Percentiles rank a stretch among this genome's conserved stretches.
Conservation (phyloP, 2,329 filamentous ascomycete species). For the Celoporthe dispersa region DNA sequence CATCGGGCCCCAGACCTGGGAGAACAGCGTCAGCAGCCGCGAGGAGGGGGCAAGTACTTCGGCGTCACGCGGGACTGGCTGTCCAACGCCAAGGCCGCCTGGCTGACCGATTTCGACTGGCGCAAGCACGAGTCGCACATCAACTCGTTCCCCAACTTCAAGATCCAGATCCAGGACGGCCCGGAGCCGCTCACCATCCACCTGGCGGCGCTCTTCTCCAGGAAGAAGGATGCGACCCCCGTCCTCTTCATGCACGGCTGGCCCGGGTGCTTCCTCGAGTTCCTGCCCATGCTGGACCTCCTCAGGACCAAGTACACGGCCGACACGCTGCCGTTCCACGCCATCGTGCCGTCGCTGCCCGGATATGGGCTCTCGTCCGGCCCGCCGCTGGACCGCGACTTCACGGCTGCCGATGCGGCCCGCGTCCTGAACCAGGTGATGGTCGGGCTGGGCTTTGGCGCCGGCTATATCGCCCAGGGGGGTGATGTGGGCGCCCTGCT, state of each 20-base stretch:
- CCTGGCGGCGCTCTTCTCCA: conserved; percentile 59
- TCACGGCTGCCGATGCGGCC: conserved; percentile 44
- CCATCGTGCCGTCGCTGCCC: conserved; percentile 59
- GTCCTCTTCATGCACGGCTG: conserved; percentile 59
- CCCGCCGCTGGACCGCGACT: conserved; percentile 51
- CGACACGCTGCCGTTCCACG: conserved; percentile 57
- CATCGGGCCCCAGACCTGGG: conserved; percentile 12
- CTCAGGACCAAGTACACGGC: conserved; percentile 53
- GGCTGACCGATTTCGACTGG: conserved; percentile 54
- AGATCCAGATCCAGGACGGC: conserved; percentile 42
- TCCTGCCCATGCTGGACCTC: conserved; percentile 54
- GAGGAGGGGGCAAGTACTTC: conserved; percentile 11
- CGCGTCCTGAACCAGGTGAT: conserved; percentile 56
- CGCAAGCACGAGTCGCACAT: conserved; percentile 42
- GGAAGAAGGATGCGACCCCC: conserved; percentile 53
- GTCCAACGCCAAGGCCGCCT: conserved; percentile 37
- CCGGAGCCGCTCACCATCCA: conserved; percentile 47
- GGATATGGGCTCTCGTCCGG: conserved; percentile 56
- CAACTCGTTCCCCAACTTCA: conserved; percentile 56
- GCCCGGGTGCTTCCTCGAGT: conserved; percentile 59
- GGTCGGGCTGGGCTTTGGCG: conserved; percentile 54
- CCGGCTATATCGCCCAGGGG: conserved; percentile 59
- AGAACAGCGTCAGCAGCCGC: conserved; percentile 5
- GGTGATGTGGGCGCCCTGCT: conserved; percentile 59
- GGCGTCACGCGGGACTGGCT: conserved; percentile 25